A percentile compares a stretch with the other conserved stretches of the same genome.
These are phyloP conservation scores for Russula dissimulans DNA, from an alignment of 768 basidiomycete genomes.

Conservation along the genomic window DNA sequence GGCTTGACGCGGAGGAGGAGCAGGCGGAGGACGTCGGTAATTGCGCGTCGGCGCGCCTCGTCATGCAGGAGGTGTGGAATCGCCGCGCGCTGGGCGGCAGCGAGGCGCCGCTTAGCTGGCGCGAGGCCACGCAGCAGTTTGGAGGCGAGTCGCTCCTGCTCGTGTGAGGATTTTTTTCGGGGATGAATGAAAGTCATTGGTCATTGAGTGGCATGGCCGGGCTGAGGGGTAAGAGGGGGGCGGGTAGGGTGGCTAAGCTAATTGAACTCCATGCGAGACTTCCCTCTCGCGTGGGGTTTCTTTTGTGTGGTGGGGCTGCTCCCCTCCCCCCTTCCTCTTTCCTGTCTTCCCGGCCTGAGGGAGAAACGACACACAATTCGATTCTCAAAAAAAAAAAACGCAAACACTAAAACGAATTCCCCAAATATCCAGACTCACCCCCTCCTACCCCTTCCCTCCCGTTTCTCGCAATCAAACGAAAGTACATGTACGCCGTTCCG, in stretches of 20 bases:
- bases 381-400: background rate
- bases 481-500: background rate
- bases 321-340: background rate
- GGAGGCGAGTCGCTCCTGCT: conserved; percentile 42
- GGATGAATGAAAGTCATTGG: too few species aligned
- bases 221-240: conserved; percentile 32
- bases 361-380: background rate
- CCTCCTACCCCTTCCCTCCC: background rate
- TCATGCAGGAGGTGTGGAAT: conserved; percentile 55
- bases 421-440: background rate
- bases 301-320: background rate
- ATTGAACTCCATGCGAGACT: too few species aligned
- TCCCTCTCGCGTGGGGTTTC: background rate
- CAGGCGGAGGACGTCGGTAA: conserved; percentile 54
- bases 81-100: conserved; percentile 20
- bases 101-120: conserved; percentile 46
- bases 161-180: conserved; percentile 32
- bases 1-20: conserved; percentile 42
- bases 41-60: conserved; percentile 39
- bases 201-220: background rate
- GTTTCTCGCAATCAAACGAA: background rate
- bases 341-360: background rate
- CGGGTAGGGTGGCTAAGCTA: background rate
- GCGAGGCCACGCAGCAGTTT: conserved; percentile 37
- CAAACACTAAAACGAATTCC: background rate